These are phyloP conservation scores for Argentina anserina DNA, from an alignment of 306 rosid species.

Conservation along the genomic window DNA sequence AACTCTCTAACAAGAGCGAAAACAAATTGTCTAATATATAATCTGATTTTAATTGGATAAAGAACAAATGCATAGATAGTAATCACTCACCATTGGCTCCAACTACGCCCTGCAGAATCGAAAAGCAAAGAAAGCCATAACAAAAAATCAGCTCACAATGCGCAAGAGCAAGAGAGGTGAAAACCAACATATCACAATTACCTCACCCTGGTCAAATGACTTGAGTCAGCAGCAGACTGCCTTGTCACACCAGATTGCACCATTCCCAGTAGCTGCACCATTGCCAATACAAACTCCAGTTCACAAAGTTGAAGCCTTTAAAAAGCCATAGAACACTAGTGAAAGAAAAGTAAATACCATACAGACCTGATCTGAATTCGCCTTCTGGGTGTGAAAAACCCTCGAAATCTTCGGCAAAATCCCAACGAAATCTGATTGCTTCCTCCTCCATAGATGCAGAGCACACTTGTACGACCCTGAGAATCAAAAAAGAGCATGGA, in stretches of 20 bases:
- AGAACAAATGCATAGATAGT: not conserved
- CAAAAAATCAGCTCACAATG: slow-evolving; percentile 10
- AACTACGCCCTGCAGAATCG: slow-evolving; percentile 43
- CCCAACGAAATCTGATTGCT: slow-evolving; percentile 19
- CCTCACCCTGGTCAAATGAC: slow-evolving; percentile 34
- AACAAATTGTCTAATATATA: not conserved
- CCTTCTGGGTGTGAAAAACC: slow-evolving; percentile 13
- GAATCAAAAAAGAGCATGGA: not conserved
- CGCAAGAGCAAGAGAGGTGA: not conserved
- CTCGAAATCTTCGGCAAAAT: slow-evolving; percentile 21
- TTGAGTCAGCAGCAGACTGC: slow-evolving; percentile 17
- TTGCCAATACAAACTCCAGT: not conserved
- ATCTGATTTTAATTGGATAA: not conserved
- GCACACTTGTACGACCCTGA: slow-evolving; percentile 34
- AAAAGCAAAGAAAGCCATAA: slow-evolving; percentile 8
- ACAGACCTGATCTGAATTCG: slow-evolving; percentile 14
- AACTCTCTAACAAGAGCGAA: not conserved
- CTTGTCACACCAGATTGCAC: slow-evolving; percentile 18
- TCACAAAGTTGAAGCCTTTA: not conserved
- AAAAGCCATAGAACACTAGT: not conserved
- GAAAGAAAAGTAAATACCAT: not conserved
- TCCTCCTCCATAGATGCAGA: slow-evolving; percentile 32
- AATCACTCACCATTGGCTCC: slow-evolving; percentile 48
- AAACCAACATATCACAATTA: slow-evolving; percentile 17
- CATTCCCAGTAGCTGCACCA: slow-evolving; percentile 31